Percentiles rank a stretch among this genome's conserved stretches.
Evolutionary conservation across 148 eudicot species (phyloP).

Genomic region (Rheum nobile): DNA sequence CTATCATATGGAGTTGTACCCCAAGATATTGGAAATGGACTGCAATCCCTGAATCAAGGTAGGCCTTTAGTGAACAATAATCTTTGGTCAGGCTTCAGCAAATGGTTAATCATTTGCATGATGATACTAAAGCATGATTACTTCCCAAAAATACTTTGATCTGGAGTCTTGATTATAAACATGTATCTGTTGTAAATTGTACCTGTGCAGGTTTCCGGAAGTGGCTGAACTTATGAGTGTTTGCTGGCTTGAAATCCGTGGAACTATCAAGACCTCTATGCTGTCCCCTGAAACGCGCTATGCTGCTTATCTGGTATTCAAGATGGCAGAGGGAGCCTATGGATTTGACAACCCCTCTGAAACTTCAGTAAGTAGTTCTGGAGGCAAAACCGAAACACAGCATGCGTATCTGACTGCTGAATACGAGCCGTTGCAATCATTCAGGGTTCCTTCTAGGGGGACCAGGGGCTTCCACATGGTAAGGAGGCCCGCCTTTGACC

Average conservation of each 20-base stretch:
- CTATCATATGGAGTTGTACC: constrained; percentile 56
- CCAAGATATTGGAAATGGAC: constrained; percentile 66
- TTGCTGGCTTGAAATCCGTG: constrained; percentile 53
- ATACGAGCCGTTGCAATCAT: neutral
- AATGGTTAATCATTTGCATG: neutral
- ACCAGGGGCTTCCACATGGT: neutral
- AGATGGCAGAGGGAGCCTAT: constrained; percentile 15
- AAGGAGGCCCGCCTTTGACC: neutral
- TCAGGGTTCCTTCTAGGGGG: neutral
- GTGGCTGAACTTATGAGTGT: constrained; percentile 45
- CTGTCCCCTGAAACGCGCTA: constrained; percentile 40
- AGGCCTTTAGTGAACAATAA: neutral
- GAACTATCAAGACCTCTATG: constrained; percentile 22
- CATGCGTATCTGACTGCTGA: constrained; percentile 11
- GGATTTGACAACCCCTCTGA: constrained; percentile 34
- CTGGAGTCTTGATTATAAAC: neutral
- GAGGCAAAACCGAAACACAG: constrained; percentile 19
- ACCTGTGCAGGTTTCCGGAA: constrained; percentile 35
- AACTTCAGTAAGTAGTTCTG: constrained; percentile 14
- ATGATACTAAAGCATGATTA: neutral
- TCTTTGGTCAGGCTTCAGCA: no score
- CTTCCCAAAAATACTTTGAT: neutral
- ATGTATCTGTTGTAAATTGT: no score
- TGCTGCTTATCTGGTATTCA: constrained; percentile 42
- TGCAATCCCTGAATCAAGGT: constrained; percentile 47